Percentiles rank a stretch among this genome's conserved stretches.
phyloP scores from a whole-genome alignment of 2,329 filamentous ascomycete genomes.

The Scedosporium apiospermum region DNA sequence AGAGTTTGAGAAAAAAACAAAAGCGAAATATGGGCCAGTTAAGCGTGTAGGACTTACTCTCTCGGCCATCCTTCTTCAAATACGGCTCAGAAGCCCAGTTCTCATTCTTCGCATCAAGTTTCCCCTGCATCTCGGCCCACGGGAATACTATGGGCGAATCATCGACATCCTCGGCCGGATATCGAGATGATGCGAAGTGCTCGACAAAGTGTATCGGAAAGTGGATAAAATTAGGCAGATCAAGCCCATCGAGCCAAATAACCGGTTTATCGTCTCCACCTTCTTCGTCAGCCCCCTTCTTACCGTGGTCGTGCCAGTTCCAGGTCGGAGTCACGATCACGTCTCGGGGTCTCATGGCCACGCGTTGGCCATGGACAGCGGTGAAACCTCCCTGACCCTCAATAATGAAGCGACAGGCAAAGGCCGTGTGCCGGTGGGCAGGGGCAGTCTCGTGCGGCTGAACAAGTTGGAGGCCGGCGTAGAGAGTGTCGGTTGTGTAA shows the following conservation, averaged over 20 bases:
- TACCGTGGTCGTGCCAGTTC: conserved; percentile 49
- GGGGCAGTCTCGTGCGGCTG: conserved; percentile 42
- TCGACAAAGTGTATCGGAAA: conserved; percentile 45
- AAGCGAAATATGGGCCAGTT: neutral
- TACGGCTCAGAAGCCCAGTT: conserved; percentile 22
- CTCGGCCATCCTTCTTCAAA: conserved; percentile 18
- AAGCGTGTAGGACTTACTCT: conserved; percentile 15
- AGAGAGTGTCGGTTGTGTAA: conserved; percentile 45
- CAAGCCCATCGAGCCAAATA: conserved; percentile 47
- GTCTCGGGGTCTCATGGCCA: conserved; percentile 39
- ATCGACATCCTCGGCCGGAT: conserved; percentile 30
- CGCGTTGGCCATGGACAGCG: conserved; percentile 38
- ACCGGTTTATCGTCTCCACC: conserved; percentile 24
- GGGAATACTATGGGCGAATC: conserved; percentile 36
- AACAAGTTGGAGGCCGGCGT: conserved; percentile 44
- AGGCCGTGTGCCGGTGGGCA: conserved; percentile 43
- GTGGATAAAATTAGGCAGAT: conserved; percentile 38
- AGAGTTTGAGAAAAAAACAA: neutral
- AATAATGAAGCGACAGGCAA: conserved; percentile 46
- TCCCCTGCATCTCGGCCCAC: conserved; percentile 33
- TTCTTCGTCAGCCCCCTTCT: conserved; percentile 30
- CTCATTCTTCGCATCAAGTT: conserved; percentile 23
- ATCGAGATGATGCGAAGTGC: conserved; percentile 31
- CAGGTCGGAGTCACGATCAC: conserved; percentile 45
- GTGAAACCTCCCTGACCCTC: conserved; percentile 44